Conservation (phyloP, 805 yeast species). For the Candida golubevii region DNA sequence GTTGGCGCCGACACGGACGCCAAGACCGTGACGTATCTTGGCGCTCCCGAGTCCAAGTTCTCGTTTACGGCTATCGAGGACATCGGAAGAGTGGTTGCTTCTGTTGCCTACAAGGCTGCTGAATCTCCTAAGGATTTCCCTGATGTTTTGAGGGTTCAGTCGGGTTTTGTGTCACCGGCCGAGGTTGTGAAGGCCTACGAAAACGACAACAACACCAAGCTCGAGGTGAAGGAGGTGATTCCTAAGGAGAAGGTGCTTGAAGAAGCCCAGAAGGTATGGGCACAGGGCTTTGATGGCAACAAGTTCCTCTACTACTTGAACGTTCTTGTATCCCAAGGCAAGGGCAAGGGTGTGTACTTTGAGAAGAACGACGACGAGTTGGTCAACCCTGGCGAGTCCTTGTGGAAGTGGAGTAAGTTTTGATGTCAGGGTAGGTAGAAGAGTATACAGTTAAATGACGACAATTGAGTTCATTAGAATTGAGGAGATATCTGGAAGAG, state of each 20-base stretch:
- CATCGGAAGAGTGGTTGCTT: constrained; percentile 42
- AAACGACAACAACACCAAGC: constrained; percentile 28
- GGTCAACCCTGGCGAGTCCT: constrained; percentile 42
- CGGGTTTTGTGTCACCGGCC: constrained; percentile 36
- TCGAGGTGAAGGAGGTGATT: constrained; percentile 22
- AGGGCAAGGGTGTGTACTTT: constrained; percentile 30
- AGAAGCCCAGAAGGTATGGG: constrained; percentile 26
- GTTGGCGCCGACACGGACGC: constrained; percentile 31
- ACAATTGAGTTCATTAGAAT: too few relatives aligned
- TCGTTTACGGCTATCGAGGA: constrained; percentile 26
- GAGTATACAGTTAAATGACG: too few relatives aligned
- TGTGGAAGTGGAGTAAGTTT: constrained; percentile 42
- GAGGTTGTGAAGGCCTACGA: constrained; percentile 40
- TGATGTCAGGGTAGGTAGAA: not conserved
- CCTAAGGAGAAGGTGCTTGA: constrained; percentile 25
- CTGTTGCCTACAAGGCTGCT: constrained; percentile 31
- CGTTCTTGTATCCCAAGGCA: constrained; percentile 26
- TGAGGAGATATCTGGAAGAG: too few relatives aligned
- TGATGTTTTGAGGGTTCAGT: constrained; percentile 39
- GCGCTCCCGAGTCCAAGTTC: constrained; percentile 31
- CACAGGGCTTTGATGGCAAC: constrained; percentile 24
- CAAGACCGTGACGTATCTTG: constrained; percentile 37
- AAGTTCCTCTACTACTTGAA: constrained; percentile 38
- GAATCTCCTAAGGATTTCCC: constrained; percentile 33
- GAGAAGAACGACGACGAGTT: constrained; percentile 35